Evolutionary conservation across 202 grass and related monocot genomes (phyloP).

Genomic region (Digitaria exilis): DNA sequence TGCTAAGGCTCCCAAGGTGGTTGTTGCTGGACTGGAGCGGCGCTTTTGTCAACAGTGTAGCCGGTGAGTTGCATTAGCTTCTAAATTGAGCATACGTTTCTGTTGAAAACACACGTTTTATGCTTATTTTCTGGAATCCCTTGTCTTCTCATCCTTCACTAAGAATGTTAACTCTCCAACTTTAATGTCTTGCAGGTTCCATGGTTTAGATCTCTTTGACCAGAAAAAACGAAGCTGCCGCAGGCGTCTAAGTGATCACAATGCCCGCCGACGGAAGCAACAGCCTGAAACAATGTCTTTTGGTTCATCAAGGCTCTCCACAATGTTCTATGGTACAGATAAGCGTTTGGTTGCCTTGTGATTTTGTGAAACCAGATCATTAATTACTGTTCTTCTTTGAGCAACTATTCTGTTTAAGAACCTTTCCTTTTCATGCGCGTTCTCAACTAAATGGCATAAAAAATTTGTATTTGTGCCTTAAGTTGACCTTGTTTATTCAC

Average conservation of each 20-base stretch:
- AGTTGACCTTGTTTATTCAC: neutral
- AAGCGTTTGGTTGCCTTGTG: slow-evolving; percentile 28
- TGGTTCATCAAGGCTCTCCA: slow-evolving; percentile 65
- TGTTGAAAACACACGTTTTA: neutral
- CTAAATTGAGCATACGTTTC: neutral
- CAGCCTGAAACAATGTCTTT: slow-evolving; percentile 69
- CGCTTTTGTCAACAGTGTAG: slow-evolving; percentile 89
- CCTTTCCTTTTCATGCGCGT: neutral
- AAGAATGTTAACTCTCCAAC: no score
- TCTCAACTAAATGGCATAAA: neutral
- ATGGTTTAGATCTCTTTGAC: slow-evolving; percentile 86
- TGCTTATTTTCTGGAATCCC: neutral
- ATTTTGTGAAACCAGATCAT: no score
- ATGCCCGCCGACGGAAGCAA: slow-evolving; percentile 83
- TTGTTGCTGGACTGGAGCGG: slow-evolving; percentile 53
- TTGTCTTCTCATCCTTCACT: no score
- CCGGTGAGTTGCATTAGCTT: slow-evolving; percentile 50
- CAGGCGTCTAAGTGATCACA: slow-evolving; percentile 86
- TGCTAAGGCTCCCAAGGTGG: slow-evolving; percentile 57
- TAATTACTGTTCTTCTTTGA: slow-evolving; percentile 13
- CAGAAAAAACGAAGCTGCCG: slow-evolving; percentile 93
- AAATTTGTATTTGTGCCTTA: neutral
- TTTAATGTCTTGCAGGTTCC: slow-evolving; percentile 63
- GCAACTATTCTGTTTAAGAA: slow-evolving; percentile 1
- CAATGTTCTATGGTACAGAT: slow-evolving; percentile 70